A percentile compares a stretch with the other conserved stretches of the same genome.
phyloP scores from a whole-genome alignment of 2,329 filamentous ascomycete genomes.

The Penicillium sp. region DNA sequence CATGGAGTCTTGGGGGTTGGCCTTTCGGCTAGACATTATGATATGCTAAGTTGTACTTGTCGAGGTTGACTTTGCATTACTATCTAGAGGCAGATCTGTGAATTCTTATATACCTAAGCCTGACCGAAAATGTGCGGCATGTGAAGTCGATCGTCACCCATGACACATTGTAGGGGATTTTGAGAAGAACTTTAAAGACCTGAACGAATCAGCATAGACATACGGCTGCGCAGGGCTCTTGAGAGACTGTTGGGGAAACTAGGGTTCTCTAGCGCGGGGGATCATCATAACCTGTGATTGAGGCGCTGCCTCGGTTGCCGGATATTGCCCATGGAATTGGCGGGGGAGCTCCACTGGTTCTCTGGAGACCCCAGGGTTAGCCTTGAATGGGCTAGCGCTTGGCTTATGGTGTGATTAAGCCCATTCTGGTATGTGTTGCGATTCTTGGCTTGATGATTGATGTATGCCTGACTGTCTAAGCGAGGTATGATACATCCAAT shows the following conservation, averaged over 20 bases:
- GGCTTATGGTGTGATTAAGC: not conserved
- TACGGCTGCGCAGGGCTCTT: not conserved
- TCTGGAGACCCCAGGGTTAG: not conserved
- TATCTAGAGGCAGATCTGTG: not conserved
- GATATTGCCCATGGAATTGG: not conserved
- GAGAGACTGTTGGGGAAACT: not conserved
- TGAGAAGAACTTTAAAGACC: not conserved
- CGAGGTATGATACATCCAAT: not conserved
- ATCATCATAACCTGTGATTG: slow-evolving; percentile 2
- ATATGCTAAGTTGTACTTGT: not conserved
- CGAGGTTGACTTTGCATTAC: not conserved
- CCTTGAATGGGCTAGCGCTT: not conserved
- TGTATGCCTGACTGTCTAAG: not conserved
- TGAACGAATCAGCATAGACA: not conserved
- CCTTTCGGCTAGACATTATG: not conserved
- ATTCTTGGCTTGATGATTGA: not conserved
- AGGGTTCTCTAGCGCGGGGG: not conserved
- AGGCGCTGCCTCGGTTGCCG: slow-evolving; percentile 1
- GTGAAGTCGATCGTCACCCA: slow-evolving; percentile 1
- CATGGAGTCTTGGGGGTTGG: slow-evolving; percentile 25
- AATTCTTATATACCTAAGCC: not conserved
- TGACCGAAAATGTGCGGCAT: not conserved
- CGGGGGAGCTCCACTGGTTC: slow-evolving; percentile 3
- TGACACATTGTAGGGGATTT: not conserved
- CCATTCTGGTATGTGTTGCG: not conserved